phyloP scores from a whole-genome alignment of 1,284 basidiomycete species.

The Apiotrichum laibachii region DNA sequence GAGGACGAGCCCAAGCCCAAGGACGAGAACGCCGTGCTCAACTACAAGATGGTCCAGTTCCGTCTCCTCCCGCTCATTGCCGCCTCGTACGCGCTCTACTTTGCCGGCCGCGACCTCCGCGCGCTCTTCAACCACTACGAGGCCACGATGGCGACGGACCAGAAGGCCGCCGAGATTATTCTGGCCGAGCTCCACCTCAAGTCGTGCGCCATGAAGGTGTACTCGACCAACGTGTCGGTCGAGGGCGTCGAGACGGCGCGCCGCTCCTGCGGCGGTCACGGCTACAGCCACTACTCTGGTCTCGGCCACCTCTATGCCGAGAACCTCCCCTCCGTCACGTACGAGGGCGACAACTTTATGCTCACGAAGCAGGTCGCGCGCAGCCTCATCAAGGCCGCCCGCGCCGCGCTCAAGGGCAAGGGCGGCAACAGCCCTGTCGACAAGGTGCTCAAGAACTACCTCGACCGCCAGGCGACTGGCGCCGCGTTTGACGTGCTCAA shows the following conservation, averaged over 20 bases:
- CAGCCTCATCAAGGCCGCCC: slow-evolving; percentile 56
- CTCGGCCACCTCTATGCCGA: slow-evolving; percentile 57
- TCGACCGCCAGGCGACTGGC: slow-evolving; percentile 51
- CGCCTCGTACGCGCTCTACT: slow-evolving; percentile 59
- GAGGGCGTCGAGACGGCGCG: slow-evolving; percentile 56
- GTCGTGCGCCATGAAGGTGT: slow-evolving; percentile 15
- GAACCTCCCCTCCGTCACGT: slow-evolving; percentile 56
- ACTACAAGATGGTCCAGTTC: slow-evolving; percentile 60
- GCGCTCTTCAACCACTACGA: slow-evolving; percentile 42
- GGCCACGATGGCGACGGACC: slow-evolving; percentile 6
- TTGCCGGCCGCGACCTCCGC: slow-evolving; percentile 54
- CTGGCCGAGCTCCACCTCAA: slow-evolving; percentile 17
- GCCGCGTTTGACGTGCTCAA: slow-evolving; percentile 55
- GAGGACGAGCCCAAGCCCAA: slow-evolving; percentile 45
- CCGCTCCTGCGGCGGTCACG: slow-evolving; percentile 58
- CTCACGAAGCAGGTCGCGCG: slow-evolving; percentile 56
- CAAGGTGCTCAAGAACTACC: slow-evolving; percentile 43
- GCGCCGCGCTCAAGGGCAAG: slow-evolving; percentile 55
- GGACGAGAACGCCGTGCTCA: slow-evolving; percentile 57
- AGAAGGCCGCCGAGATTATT: slow-evolving; percentile 11
- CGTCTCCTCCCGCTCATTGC: slow-evolving; percentile 58
- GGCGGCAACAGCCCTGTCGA: slow-evolving; percentile 56
- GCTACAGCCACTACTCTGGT: slow-evolving; percentile 58
- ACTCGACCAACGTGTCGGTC: slow-evolving; percentile 53
- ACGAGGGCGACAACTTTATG: slow-evolving; percentile 60